phyloP scores from a whole-genome alignment of 306 rosid species.

The Geum urbanum region DNA sequence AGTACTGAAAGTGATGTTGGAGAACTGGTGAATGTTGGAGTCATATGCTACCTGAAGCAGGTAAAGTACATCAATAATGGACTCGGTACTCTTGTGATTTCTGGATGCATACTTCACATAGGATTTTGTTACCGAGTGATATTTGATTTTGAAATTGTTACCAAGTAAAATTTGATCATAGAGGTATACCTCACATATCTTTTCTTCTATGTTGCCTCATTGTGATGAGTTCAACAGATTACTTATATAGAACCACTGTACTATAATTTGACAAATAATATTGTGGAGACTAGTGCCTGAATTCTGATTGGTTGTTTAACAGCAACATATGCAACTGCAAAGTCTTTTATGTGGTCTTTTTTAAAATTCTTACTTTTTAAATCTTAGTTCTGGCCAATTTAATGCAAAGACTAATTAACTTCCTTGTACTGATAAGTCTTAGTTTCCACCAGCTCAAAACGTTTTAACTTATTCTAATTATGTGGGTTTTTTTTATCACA shows the following conservation, averaged over 20 bases:
- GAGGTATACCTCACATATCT: too few relatives aligned
- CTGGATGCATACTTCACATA: not conserved
- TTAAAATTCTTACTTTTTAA: too few relatives aligned
- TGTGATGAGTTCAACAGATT: not conserved
- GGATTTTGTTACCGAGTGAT: not conserved
- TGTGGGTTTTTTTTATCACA: conserved; percentile 34
- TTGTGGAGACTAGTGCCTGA: not conserved
- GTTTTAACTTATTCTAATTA: conserved; percentile 1
- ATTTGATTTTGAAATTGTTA: too few relatives aligned
- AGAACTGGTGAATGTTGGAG: conserved; percentile 94
- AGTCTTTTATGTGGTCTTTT: not conserved
- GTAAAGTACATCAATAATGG: conserved; percentile 30
- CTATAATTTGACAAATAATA: not conserved
- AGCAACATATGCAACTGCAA: not conserved
- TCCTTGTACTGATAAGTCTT: not conserved
- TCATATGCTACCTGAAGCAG: conserved; percentile 98
- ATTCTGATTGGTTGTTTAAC: not conserved
- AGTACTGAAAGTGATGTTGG: conserved; percentile 96
- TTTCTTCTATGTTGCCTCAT: not conserved
- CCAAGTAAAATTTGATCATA: not conserved
- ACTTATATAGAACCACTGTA: not conserved
- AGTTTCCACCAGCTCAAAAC: not conserved
- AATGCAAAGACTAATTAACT: not conserved
- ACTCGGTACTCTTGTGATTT: not conserved
- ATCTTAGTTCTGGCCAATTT: not conserved